Evolutionary conservation across 176 grass and related monocot genomes (phyloP), one percentile per base, ranked within the genome.

Genomic region (Eragrostis nindensis): DNA sequence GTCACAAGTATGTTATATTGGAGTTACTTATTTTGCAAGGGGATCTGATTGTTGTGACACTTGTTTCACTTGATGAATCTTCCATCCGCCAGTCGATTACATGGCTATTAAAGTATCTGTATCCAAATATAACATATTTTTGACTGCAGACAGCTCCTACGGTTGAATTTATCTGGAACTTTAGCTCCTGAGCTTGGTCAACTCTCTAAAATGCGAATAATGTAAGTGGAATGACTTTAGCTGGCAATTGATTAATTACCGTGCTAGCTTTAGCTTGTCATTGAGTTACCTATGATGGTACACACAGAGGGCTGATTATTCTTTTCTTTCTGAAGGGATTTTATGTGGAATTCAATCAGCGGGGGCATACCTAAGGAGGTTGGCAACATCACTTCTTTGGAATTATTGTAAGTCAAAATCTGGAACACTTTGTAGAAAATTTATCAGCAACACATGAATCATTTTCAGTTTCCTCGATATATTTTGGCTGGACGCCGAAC

Each of bases 121-220:
- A 38, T 62, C 44, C 25, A 36, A 36, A 36, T 36, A 71, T 66
- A 47, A 70, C 59, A 41, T 55, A 55, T 54, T 49, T 86, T 72
- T 78, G 77, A 55, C 85, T 86, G 42, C 91, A 97, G 94, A 73
- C 94, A 97, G 56, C 94, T 97, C 82, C 36, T 97, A 71, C 76
- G 10, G 71, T 84, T 88, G 76, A 90, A 88, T 83, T 80, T 97
- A 60, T 88, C 85, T 67, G 91, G 94, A 84, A 90, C 75, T 62
- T 92, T 98, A 83, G 42, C 95, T 85, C 90, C 95, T 86, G 89
- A 92, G 69, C 84, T 98, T 89, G 95, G 95, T 62, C 84, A 42
- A 41, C 81, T 98, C 46, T 83, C 88, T 81, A 65, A 86, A 42
- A 91, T 98, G 95, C 2, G 70, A 85, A 98, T 98, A 77, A 87